These are phyloP conservation scores for Papiliotrema flavescens DNA, from an alignment of 1,284 basidiomycete genomes.

Conservation along the genomic window DNA sequence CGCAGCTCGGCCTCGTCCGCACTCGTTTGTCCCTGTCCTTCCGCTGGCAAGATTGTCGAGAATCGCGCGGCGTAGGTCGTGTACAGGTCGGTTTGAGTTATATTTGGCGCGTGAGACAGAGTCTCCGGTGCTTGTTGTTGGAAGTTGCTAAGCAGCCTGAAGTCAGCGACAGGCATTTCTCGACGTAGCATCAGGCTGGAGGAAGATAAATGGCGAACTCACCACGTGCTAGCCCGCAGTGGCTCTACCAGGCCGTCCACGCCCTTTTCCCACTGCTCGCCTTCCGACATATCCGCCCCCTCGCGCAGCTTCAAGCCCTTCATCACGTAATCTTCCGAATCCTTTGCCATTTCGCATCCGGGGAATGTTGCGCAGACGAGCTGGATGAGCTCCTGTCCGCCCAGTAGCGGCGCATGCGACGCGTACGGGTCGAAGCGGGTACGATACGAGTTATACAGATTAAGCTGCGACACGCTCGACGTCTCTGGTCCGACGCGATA, in stretches of 20 bases:
- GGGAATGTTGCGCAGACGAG: constrained; percentile 44
- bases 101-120: constrained; percentile 7
- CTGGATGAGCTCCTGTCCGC: constrained; percentile 44
- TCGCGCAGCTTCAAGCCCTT: constrained; percentile 36
- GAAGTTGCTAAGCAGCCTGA: constrained; percentile 37
- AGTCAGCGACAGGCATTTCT: neutral
- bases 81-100: constrained; percentile 44
- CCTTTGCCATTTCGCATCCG: constrained; percentile 42
- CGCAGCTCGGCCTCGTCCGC: constrained; percentile 11
- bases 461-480: constrained; percentile 32
- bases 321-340: constrained; percentile 40
- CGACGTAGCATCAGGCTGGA: neutral
- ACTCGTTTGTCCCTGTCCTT: neutral
- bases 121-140: constrained; percentile 25
- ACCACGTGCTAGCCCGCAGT: constrained; percentile 40
- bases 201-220: constrained; percentile 3
- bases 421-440: constrained; percentile 43
- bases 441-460: constrained; percentile 39
- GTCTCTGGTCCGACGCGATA: constrained; percentile 28
- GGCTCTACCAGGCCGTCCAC: constrained; percentile 42
- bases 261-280: constrained; percentile 20
- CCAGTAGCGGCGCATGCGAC: constrained; percentile 26
- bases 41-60: constrained; percentile 16
- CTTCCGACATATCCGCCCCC: constrained; percentile 11
- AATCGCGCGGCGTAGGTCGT: constrained; percentile 42